phyloP scores from a whole-genome alignment of 768 basidiomycete genomes.

The Leccinum boreale region DNA sequence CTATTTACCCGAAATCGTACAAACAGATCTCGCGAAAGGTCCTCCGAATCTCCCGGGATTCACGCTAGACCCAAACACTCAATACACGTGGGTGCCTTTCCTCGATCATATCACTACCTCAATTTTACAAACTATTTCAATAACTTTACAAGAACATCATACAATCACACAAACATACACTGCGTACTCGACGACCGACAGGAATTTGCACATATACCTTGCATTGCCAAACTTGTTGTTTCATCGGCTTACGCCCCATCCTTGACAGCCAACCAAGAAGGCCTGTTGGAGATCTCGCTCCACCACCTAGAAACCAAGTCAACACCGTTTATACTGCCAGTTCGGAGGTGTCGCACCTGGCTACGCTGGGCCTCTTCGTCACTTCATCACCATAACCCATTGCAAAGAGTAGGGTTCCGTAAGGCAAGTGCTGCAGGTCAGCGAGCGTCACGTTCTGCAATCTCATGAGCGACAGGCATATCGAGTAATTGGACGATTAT shows the following conservation, averaged over 20 bases:
- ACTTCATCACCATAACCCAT: conserved; percentile 31
- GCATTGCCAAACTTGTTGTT: background rate
- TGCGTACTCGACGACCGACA: background rate
- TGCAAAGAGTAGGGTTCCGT: conserved; percentile 30
- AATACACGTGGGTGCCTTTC: background rate
- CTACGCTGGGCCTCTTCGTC: conserved; percentile 39
- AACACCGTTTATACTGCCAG: background rate
- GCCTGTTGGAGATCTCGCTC: conserved; percentile 39
- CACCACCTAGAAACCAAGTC: conserved; percentile 43
- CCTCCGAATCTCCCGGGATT: background rate
- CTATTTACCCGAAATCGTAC: background rate
- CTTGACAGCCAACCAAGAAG: background rate
- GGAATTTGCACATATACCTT: background rate
- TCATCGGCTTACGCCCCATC: background rate
- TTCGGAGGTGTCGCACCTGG: conserved; percentile 33
- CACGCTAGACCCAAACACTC: background rate
- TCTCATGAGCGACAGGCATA: background rate
- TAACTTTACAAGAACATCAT: background rate
- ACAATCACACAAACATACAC: background rate
- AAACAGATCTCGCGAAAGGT: background rate
- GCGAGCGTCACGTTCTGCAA: conserved; percentile 48
- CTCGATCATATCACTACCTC: background rate
- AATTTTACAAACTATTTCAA: background rate
- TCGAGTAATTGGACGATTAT: background rate
- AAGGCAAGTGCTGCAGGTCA: conserved; percentile 57